Conservation (phyloP, 2,329 filamentous ascomycete species). For the Coniella vitis region DNA sequence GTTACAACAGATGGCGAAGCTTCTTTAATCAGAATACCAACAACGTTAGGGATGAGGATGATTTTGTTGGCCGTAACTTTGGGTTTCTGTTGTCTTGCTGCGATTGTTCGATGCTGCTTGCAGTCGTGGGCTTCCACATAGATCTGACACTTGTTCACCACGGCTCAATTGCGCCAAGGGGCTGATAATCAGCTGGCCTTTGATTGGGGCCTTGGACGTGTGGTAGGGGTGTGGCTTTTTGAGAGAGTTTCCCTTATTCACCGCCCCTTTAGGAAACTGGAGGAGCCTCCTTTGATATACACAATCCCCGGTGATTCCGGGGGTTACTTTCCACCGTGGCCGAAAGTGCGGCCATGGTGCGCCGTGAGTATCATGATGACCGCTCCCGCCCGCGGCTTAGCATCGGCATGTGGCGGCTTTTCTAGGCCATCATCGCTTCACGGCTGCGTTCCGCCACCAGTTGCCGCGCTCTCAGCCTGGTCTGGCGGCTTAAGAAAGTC, state of each 20-base stretch:
- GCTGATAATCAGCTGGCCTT: slow-evolving; percentile 1
- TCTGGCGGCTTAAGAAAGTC: slow-evolving; percentile 9
- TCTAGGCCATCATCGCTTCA: slow-evolving; percentile 6
- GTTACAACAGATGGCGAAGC: too few relatives aligned
- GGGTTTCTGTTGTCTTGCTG: not conserved
- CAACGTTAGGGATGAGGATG: not conserved
- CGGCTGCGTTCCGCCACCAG: slow-evolving; percentile 9
- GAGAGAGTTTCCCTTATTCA: not conserved
- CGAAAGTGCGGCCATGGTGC: not conserved
- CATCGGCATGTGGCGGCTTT: slow-evolving; percentile 12
- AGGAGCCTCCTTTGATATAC: not conserved
- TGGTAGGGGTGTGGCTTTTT: not conserved
- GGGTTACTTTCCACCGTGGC: not conserved
- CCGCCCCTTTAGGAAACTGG: not conserved
- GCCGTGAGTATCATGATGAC: not conserved
- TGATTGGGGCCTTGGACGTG: not conserved
- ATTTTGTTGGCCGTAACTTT: not conserved
- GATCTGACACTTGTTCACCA: not conserved
- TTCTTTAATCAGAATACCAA: not conserved
- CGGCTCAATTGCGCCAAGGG: not conserved
- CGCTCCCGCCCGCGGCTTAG: slow-evolving; percentile 12
- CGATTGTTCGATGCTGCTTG: not conserved
- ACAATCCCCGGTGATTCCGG: not conserved
- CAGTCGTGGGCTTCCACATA: not conserved
- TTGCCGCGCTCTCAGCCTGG: not conserved